phyloP scores from a whole-genome alignment of 805 yeast species.

The Myxozyma vanderwaltii region DNA sequence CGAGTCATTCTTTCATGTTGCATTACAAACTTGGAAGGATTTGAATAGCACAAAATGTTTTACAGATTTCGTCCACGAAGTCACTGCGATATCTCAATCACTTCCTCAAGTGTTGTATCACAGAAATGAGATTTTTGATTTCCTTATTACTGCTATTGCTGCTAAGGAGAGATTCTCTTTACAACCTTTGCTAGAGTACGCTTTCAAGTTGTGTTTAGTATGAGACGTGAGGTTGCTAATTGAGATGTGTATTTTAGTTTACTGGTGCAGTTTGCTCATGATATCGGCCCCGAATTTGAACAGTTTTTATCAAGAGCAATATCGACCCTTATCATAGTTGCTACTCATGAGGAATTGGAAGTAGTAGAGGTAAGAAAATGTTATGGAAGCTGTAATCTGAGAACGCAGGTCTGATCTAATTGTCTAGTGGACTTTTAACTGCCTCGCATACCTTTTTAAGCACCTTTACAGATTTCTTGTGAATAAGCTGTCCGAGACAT shows the following conservation, averaged over 20 bases:
- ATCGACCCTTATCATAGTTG: slow-evolving; percentile 52
- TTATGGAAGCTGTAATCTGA: too few species aligned
- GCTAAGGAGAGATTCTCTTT: slow-evolving; percentile 68
- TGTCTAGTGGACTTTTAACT: slow-evolving; percentile 66
- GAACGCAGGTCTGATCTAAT: neutral
- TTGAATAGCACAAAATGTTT: slow-evolving; percentile 75
- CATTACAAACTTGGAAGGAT: slow-evolving; percentile 85
- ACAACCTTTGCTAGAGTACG: slow-evolving; percentile 74
- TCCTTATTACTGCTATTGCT: slow-evolving; percentile 51
- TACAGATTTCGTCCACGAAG: slow-evolving; percentile 59
- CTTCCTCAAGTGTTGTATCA: slow-evolving; percentile 81
- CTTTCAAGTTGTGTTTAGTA: neutral
- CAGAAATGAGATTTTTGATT: slow-evolving; percentile 59
- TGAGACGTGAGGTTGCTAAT: slow-evolving; percentile 13
- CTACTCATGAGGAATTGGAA: slow-evolving; percentile 57
- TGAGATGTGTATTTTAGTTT: slow-evolving; percentile 41
- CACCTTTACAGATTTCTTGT: slow-evolving; percentile 70
- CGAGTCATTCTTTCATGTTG: slow-evolving; percentile 71
- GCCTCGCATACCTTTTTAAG: slow-evolving; percentile 86
- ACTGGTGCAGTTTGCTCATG: slow-evolving; percentile 84
- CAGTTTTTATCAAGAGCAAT: slow-evolving; percentile 63
- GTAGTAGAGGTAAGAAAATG: slow-evolving; percentile 54
- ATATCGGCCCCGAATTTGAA: slow-evolving; percentile 87
- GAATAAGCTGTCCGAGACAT: slow-evolving; percentile 68
- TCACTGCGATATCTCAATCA: slow-evolving; percentile 61